Evolutionary conservation across 768 basidiomycete genomes (phyloP).

Genomic region (Mycena galopus): DNA sequence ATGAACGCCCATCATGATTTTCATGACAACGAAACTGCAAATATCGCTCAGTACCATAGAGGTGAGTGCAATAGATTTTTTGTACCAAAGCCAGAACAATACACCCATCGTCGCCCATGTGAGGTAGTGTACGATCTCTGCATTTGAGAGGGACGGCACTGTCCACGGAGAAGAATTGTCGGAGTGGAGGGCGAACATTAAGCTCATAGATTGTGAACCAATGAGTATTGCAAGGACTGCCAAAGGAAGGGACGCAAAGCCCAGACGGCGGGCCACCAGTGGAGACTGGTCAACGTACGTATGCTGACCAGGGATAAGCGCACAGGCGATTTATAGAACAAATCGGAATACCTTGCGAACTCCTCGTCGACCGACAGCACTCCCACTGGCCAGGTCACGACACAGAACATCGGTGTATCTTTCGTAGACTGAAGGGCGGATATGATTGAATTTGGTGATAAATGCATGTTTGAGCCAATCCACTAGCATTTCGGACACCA

Average conservation of each 20-base stretch:
- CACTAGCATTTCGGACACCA: conserved; percentile 92
- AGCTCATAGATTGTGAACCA: conserved; percentile 75
- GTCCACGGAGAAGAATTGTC: conserved; percentile 61
- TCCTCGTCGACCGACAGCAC: conserved; percentile 74
- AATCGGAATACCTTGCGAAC: conserved; percentile 71
- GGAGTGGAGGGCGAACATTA: conserved; percentile 68
- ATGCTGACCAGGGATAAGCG: conserved; percentile 62
- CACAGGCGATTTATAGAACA: background rate
- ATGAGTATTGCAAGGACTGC: conserved; percentile 86
- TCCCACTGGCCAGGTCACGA: conserved; percentile 88
- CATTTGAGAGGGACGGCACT: conserved; percentile 57
- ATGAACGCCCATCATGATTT: conserved; percentile 93
- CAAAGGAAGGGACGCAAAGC: conserved; percentile 93
- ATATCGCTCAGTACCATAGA: background rate
- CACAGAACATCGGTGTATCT: conserved; percentile 96
- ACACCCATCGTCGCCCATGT: conserved; percentile 77
- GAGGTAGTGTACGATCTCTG: conserved; percentile 63
- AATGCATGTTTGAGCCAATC: conserved; percentile 99
- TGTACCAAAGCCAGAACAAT: conserved; percentile 91
- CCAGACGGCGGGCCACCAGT: conserved; percentile 91
- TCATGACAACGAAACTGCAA: conserved; percentile 84
- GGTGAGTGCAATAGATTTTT: conserved; percentile 46
- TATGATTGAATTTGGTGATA: conserved; percentile 99
- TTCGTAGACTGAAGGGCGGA: conserved; percentile 94
- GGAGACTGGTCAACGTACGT: conserved; percentile 96